Evolutionary conservation across 1,284 basidiomycete species (phyloP).

Genomic region (Trichosporon asahii): DNA sequence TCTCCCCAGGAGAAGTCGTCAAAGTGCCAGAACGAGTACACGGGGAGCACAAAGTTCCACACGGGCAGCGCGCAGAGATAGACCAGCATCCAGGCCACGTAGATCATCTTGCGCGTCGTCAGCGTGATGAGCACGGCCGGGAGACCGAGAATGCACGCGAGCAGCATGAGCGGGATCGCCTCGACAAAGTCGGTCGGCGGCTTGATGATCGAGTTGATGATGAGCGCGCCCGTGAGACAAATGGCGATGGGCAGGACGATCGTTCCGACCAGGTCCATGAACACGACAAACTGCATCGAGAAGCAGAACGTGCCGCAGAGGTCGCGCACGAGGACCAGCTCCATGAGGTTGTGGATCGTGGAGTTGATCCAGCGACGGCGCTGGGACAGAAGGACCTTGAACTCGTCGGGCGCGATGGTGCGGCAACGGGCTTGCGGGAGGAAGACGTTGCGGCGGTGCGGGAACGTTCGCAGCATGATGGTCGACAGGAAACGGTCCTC

Average conservation of each 20-base stretch:
- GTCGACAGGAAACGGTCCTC: slow-evolving; percentile 99
- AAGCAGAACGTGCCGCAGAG: slow-evolving; percentile 95
- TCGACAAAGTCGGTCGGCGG: slow-evolving; percentile 84
- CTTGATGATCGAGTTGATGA: slow-evolving; percentile 72
- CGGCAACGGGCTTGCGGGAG: slow-evolving; percentile 92
- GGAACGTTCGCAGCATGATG: slow-evolving; percentile 90
- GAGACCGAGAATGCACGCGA: slow-evolving; percentile 85
- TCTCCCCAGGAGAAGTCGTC: slow-evolving; percentile 97
- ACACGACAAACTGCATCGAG: slow-evolving; percentile 96
- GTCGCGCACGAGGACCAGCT: slow-evolving; percentile 93
- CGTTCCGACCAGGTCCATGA: slow-evolving; percentile 97
- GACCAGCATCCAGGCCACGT: slow-evolving; percentile 96
- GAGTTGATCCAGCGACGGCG: slow-evolving; percentile 99
- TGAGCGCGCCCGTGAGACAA: slow-evolving; percentile 80
- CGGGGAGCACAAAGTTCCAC: slow-evolving; percentile 91
- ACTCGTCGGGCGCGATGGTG: slow-evolving; percentile 95
- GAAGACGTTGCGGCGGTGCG: slow-evolving; percentile 99
- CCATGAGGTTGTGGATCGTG: slow-evolving; percentile 98
- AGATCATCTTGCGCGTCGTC: slow-evolving; percentile 90
- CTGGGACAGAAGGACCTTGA: slow-evolving; percentile 88
- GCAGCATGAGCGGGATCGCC: slow-evolving; percentile 88
- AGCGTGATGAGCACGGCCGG: slow-evolving; percentile 89
- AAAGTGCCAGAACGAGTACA: slow-evolving; percentile 99
- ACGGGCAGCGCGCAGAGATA: slow-evolving; percentile 88
- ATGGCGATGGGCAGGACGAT: slow-evolving; percentile 94